phyloP scores from a whole-genome alignment of 768 basidiomycete genomes.

The Naganishia randhawae region DNA sequence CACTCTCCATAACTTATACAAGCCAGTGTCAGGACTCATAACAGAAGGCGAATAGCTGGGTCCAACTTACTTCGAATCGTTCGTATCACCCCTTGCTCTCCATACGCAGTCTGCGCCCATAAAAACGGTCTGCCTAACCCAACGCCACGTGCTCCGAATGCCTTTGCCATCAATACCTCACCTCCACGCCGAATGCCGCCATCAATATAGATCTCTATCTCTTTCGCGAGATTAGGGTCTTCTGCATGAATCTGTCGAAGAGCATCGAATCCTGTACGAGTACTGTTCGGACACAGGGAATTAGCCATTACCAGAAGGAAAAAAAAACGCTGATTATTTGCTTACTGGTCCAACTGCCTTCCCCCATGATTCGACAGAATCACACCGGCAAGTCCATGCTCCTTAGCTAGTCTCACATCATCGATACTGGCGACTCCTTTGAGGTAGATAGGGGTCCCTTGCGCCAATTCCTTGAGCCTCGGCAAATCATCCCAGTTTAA shows the following conservation, averaged over 20 bases:
- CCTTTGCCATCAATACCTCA: conserved; percentile 82
- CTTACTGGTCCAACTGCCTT: conserved; percentile 44
- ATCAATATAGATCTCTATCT: conserved; percentile 70
- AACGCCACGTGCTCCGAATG: conserved; percentile 57
- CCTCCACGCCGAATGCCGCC: conserved; percentile 77
- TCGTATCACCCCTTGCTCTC: conserved; percentile 51
- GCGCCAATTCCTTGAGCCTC: conserved; percentile 49
- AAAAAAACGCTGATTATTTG: neutral
- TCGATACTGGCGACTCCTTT: conserved; percentile 53
- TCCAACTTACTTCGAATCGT: conserved; percentile 44
- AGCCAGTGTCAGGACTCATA: neutral
- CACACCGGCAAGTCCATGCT: conserved; percentile 71
- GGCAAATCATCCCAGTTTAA: conserved; percentile 48
- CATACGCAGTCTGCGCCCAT: conserved; percentile 51
- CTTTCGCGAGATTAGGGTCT: conserved; percentile 43
- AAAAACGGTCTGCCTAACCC: conserved; percentile 52
- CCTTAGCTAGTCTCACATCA: conserved; percentile 82
- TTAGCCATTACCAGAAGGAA: conserved; percentile 9
- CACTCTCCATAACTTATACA: conserved; percentile 46
- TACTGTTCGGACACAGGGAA: conserved; percentile 25
- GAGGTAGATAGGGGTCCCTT: conserved; percentile 53
- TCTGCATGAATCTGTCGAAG: conserved; percentile 45
- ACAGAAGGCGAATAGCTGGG: neutral
- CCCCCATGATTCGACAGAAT: conserved; percentile 86
- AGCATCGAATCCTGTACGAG: conserved; percentile 55